Evolutionary conservation across 2,329 filamentous ascomycete species (phyloP).

Genomic region (Aureobasidium zeae): DNA sequence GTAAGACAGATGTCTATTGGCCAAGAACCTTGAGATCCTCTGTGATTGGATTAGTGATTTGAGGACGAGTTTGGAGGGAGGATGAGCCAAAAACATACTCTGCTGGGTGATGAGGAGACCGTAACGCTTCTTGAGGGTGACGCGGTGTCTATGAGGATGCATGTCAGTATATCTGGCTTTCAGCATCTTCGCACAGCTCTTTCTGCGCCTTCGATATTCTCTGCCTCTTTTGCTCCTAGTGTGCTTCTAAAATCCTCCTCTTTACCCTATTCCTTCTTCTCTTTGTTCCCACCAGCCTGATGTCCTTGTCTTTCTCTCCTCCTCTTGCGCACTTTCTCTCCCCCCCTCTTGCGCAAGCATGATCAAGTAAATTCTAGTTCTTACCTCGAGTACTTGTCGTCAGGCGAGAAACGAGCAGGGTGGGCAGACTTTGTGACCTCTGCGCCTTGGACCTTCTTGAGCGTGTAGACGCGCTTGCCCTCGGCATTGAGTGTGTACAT

Average conservation of each 20-base stretch:
- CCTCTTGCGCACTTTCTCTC: background rate
- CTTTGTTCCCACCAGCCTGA: no score
- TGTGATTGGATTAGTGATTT: background rate
- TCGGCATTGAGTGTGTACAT: slow-evolving; percentile 77
- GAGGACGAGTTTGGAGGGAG: no score
- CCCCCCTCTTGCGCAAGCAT: no score
- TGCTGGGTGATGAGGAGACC: slow-evolving; percentile 76
- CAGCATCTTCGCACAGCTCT: background rate
- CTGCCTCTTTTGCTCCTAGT: background rate
- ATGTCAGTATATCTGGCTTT: slow-evolving; percentile 8
- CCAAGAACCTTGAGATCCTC: slow-evolving; percentile 17
- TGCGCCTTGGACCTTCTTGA: slow-evolving; percentile 76
- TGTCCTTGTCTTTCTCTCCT: background rate
- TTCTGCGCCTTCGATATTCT: background rate
- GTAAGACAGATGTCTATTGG: slow-evolving; percentile 7
- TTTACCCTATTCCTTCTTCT: background rate
- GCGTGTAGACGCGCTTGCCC: slow-evolving; percentile 87
- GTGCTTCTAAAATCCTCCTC: background rate
- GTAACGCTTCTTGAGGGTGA: slow-evolving; percentile 91
- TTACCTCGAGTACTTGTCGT: slow-evolving; percentile 90
- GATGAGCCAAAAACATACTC: slow-evolving; percentile 1
- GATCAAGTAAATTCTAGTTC: slow-evolving; percentile 13
- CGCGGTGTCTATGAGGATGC: slow-evolving; percentile 60
- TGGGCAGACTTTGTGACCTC: slow-evolving; percentile 93
- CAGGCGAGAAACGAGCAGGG: slow-evolving; percentile 90